phyloP scores from a whole-genome alignment of 2,329 filamentous ascomycete species.

The Aspergillus sergii region DNA sequence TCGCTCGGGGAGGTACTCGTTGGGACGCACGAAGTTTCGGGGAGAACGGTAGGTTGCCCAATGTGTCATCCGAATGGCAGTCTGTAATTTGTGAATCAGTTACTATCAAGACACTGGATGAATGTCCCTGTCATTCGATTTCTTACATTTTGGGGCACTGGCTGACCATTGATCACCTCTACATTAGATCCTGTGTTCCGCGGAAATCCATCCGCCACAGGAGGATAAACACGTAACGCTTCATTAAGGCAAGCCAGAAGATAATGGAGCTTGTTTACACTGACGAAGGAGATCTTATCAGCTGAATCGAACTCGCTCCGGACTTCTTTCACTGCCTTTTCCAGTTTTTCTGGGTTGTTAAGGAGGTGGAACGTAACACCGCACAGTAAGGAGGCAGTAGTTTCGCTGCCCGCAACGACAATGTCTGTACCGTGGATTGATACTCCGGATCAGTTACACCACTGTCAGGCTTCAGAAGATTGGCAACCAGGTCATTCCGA shows the following conservation, averaged over 20 bases:
- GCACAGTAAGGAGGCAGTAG: constrained; percentile 6
- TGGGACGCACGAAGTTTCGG: constrained; percentile 26
- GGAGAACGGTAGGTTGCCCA: constrained; percentile 28
- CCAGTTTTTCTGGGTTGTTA: background rate
- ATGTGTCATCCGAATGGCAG: constrained; percentile 6
- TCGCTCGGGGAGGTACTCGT: constrained; percentile 36
- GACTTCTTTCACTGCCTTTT: constrained; percentile 2
- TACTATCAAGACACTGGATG: background rate
- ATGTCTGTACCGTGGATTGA: constrained; percentile 6
- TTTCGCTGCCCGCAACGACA: constrained; percentile 13
- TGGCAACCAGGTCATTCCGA: constrained; percentile 4
- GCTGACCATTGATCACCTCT: constrained; percentile 1
- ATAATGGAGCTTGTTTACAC: constrained; percentile 38
- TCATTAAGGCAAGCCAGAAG: constrained; percentile 53
- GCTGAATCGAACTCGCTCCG: constrained; percentile 1
- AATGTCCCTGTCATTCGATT: no score
- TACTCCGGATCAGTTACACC: constrained; percentile 5
- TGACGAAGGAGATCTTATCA: constrained; percentile 3
- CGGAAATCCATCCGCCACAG: constrained; percentile 31
- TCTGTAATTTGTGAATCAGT: background rate
- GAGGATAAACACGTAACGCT: constrained; percentile 49
- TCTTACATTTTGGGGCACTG: constrained; percentile 7
- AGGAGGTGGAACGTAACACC: constrained; percentile 8
- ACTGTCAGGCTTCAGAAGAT: constrained; percentile 1
- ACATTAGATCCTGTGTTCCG: constrained; percentile 4